A percentile compares a stretch with the other conserved stretches of the same genome.
Conservation (phyloP, 108 stramenopile species). For the Hondaea fermentalgiana region DNA sequence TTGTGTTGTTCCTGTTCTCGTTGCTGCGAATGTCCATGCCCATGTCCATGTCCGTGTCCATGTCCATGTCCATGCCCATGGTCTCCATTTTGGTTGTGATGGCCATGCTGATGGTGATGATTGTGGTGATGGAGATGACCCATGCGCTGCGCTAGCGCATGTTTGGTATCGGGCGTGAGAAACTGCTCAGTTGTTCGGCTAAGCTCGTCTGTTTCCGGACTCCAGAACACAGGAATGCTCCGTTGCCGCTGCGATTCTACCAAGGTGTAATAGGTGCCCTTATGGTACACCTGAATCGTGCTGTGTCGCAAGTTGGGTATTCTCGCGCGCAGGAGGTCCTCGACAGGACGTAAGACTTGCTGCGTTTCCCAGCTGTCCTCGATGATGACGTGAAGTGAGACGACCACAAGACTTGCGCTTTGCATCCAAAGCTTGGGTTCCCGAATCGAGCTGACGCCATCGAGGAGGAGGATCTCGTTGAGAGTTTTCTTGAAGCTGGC, state of each 20-base stretch:
- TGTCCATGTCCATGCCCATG: not conserved
- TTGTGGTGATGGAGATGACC: not conserved
- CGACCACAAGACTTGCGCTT: not conserved
- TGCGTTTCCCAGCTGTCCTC: not conserved
- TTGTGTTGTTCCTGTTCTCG: not conserved
- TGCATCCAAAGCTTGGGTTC: not conserved
- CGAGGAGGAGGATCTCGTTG: not conserved
- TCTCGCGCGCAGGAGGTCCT: not conserved
- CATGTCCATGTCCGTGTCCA: not conserved
- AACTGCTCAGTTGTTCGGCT: not conserved
- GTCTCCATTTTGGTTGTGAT: not conserved
- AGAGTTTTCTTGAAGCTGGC: not conserved
- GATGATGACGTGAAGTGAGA: not conserved
- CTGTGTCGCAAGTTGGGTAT: not conserved
- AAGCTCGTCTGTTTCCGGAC: not conserved
- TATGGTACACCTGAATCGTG: not conserved
- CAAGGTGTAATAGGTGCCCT: not conserved
- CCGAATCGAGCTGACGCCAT: not conserved
- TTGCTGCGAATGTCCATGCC: not conserved
- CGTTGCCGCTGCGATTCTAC: not conserved
- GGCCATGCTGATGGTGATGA: not conserved
- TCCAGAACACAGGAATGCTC: not conserved
- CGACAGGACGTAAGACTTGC: not conserved
- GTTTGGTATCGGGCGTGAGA: not conserved
- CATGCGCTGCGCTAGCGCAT: not conserved